A percentile compares a stretch with the other conserved stretches of the same genome.
Evolutionary conservation across 2,329 filamentous ascomycete species (phyloP).

Genomic region (Dothistroma pini): DNA sequence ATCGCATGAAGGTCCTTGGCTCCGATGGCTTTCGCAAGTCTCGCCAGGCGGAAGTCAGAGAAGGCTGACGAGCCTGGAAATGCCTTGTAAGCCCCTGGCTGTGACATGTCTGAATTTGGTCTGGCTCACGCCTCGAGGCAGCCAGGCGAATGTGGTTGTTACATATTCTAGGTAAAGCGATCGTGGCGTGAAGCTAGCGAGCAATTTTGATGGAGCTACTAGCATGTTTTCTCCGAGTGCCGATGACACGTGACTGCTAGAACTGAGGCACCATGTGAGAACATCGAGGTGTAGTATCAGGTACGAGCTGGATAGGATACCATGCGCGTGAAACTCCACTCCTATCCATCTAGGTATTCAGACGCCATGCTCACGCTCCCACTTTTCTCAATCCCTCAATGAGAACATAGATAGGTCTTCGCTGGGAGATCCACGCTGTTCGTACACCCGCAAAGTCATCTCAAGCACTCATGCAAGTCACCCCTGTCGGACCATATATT

Average conservation of each 20-base stretch:
- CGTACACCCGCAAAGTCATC: not conserved
- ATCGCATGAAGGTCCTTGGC: conserved; percentile 48
- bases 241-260: not conserved
- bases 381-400: conserved; percentile 1
- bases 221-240: not conserved
- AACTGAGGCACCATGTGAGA: not conserved
- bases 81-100: conserved; percentile 37
- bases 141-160: conserved; percentile 8
- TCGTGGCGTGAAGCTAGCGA: conserved; percentile 1
- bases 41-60: conserved; percentile 48
- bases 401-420: not conserved
- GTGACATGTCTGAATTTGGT: conserved; percentile 8
- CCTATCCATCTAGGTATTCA: conserved; percentile 24
- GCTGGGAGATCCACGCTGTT: not conserved
- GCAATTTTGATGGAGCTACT: not conserved
- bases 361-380: conserved; percentile 19
- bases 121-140: conserved; percentile 16
- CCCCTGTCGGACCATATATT: not conserved
- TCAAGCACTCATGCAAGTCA: not conserved
- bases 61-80: conserved; percentile 54
- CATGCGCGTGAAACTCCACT: conserved; percentile 14
- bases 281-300: not conserved
- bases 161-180: not conserved
- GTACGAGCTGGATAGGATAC: conserved; percentile 18
- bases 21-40: conserved; percentile 45